Evolutionary conservation across 805 yeast species (phyloP), one percentile per base, ranked within the genome.

Genomic region (Candida silvicultrix): DNA sequence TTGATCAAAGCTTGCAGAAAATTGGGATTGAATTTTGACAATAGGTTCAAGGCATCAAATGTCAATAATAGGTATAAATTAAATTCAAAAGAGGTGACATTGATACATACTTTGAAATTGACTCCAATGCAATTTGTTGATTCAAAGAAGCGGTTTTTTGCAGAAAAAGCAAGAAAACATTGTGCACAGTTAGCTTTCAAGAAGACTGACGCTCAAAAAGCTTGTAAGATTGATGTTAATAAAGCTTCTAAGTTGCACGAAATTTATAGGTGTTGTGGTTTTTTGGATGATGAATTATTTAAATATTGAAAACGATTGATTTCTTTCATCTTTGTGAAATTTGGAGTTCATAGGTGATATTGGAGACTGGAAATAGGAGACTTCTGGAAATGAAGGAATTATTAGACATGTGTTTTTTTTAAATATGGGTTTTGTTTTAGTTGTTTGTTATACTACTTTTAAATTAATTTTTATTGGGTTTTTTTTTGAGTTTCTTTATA

Each of bases 141-240:
- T 55, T 82, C 89, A 16, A 85, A 85, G 67, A 80, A 89, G 65
- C 77, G 98, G 53, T 73, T 92, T 23, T 94, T 92, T 67, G 79
- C 81, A 48, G 98, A 92, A 64, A 92, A 89, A 69, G 94, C 90
- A 29, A 80, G 80, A 54, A 78, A 96, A 43, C 66, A 81, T 56
- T 79, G 78, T 55, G 69, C 72, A 43, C 83, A 83, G 25, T 71
- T 81, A 60, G 92, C 94, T 23, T 92, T 92, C 68, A 82, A 97
- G 68, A 83, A 97, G 68, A 94, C 98, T 0, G 99, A 92, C 66
- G 96, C 97, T 8, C 98, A 92, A 67, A 94, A 94, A 71, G 97
- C 97, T 6, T 92, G 98, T 65, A 80, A 95, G 52, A 90, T 94
- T 54, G 98, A 94, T 65, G 98, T 92, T 40, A 94, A 94, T 66